These are phyloP conservation scores for Lavandula angustifolia DNA, from an alignment of 257 asterid species.

Conservation along the genomic window DNA sequence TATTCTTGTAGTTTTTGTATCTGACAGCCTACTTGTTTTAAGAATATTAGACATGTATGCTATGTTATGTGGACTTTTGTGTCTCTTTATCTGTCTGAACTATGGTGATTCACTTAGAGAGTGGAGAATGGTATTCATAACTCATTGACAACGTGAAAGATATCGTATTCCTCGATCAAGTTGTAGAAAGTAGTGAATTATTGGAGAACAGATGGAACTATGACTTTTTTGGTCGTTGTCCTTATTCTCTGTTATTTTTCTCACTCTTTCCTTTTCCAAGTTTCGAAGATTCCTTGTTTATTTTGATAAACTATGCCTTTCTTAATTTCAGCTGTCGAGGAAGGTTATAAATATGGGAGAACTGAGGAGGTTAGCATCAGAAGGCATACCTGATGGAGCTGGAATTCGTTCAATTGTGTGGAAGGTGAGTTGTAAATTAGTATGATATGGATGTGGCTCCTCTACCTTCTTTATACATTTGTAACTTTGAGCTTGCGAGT, in stretches of 20 bases:
- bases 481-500: not conserved
- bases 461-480: not conserved
- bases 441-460: conserved; percentile 10
- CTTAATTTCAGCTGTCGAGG: conserved; percentile 63
- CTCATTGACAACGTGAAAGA: conserved; percentile 18
- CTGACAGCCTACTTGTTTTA: conserved; percentile 15
- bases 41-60: conserved; percentile 8
- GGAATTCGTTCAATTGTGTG: conserved; percentile 91
- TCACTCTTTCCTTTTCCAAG: not conserved
- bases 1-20: conserved; percentile 14
- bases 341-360: conserved; percentile 88
- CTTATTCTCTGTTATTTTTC: not conserved
- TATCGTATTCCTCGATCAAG: conserved; percentile 15
- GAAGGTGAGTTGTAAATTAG: conserved; percentile 53
- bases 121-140: conserved; percentile 20
- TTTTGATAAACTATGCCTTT: conserved; percentile 28
- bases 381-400: conserved; percentile 87
- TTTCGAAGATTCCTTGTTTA: conserved; percentile 9
- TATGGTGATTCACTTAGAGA: conserved; percentile 8
- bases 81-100: conserved; percentile 8
- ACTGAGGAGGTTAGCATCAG: conserved; percentile 82
- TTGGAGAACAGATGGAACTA: conserved; percentile 18
- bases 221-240: not conserved
- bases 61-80: not conserved
- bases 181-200: conserved; percentile 17